Evolutionary conservation across 805 yeast species (phyloP).

Genomic region (Teunomyces panamensis): DNA sequence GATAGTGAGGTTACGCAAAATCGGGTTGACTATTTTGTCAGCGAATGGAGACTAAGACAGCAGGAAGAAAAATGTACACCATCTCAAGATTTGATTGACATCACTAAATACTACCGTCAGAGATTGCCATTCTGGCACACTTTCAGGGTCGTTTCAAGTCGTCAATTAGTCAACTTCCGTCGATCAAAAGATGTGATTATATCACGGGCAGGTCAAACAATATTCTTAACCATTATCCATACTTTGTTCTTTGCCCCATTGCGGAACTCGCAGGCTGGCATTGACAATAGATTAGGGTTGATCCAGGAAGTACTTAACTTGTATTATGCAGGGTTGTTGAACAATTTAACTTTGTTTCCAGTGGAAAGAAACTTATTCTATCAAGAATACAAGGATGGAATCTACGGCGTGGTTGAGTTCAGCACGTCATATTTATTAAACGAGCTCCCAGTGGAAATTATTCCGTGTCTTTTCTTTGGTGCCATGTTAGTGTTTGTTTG

Average conservation of each 20-base stretch:
- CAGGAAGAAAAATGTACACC: background rate
- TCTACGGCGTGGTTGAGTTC: constrained; percentile 20
- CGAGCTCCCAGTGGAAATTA: constrained; percentile 23
- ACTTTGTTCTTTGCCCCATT: constrained; percentile 25
- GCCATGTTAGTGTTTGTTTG: constrained; percentile 20
- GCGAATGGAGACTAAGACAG: constrained; percentile 20
- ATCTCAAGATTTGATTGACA: background rate
- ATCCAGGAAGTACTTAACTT: constrained; percentile 21
- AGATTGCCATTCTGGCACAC: constrained; percentile 4
- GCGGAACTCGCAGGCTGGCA: constrained; percentile 16
- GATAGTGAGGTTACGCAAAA: constrained; percentile 16
- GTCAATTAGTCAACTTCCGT: constrained; percentile 18
- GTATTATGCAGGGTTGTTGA: constrained; percentile 23
- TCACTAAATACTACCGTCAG: background rate
- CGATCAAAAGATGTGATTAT: constrained; percentile 18
- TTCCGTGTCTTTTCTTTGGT: constrained; percentile 19
- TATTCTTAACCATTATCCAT: constrained; percentile 17
- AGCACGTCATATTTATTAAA: constrained; percentile 20
- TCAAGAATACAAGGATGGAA: constrained; percentile 24
- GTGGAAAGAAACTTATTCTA: constrained; percentile 22
- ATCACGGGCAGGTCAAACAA: constrained; percentile 17
- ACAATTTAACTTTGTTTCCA: constrained; percentile 22
- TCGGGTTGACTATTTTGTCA: constrained; percentile 24
- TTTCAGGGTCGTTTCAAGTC: constrained; percentile 13
- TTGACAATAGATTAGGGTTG: constrained; percentile 23